Base-by-base conservation (phyloP, 768 basidiomycete species). In the Macrolepiota albuminosa region DNA sequence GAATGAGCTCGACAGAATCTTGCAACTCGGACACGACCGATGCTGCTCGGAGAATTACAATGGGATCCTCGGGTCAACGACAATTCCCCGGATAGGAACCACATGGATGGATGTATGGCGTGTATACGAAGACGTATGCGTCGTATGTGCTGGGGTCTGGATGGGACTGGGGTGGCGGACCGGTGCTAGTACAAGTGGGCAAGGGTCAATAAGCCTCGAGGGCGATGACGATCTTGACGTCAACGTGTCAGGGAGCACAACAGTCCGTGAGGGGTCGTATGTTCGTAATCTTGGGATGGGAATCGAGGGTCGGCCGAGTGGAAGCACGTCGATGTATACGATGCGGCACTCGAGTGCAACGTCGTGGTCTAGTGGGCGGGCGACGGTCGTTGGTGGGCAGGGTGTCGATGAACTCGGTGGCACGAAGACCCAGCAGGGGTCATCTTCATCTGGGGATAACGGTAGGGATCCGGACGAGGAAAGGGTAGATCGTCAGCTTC, bases 141-240 rank as follows among this genome's bases (percentile, higher is more conserved):
- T 92, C 43, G 77, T 91, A 48, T 93, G 91, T 66, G 91, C 90
- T 0, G 84, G 88, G 3, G 77, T 91, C n/a, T 93, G 89, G 90
- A 81, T 87, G 66, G 88, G 90, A 89, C 80, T 87, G 64, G 88
- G 89, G 14, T 89, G 81, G 84, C 78, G 86, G 1, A 78, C 80
- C 7, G 77, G 72, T 8, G 72, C 78, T 39, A 80, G 78, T 7
- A 69, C 79, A 16, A 50, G n/a, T 18, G 11, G 73, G 76, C 46
- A 81, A 84, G 84, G 83, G 84, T 84, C 47, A 31, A 71, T 89
- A 8, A 76, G 78, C 29, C 73, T 89, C 31, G 87, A 89, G 46
- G 88, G 88, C 7, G 86, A 88, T 49, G 86, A 88, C 61, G 84
- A 87, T 60, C 72, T 85, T 21, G 76, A 76, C 16, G 45, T 83